Evolutionary conservation across 495 filamentous ascomycete genomes (phyloP), one percentile per base, ranked within the genome.

Genomic region (Tricharina praecox): DNA sequence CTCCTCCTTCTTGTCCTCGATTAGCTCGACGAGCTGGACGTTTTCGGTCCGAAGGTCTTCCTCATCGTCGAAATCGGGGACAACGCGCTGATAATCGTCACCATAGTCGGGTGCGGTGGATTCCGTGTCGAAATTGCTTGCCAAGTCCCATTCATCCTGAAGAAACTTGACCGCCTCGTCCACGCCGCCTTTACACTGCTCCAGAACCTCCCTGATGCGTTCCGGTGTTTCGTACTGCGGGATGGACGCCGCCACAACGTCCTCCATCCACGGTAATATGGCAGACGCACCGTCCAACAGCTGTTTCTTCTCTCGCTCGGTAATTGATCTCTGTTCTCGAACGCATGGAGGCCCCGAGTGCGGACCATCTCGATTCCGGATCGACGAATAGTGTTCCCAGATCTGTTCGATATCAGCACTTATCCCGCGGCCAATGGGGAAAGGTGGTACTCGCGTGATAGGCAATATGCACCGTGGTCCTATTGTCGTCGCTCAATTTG

Each of bases 381-480:
- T 73, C 0, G 81, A 83, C 2, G 78, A 81, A 59, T 81, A 86
- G 59, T 86, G 81, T 56, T 84, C 75, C 65, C 76, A 84, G 43
- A 59, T 63, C 74, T 77, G 57, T 40, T 41, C 40, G 4, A 32
- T 39, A n/a, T n/a, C n/a, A n/a, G n/a, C n/a, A n/a, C n/a, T n/a
- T n/a, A n/a, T n/a, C n/a, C n/a, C n/a, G n/a, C n/a, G n/a, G n/a
- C n/a, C n/a, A n/a, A n/a, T n/a, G n/a, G n/a, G n/a, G n/a, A n/a
- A n/a, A n/a, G n/a, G n/a, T n/a, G n/a, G n/a, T 45, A 24, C 24
- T 25, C 70, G 81, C 77, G 59, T 84, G 79, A 56, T 81, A 80
- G 11, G 79, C 80, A 63, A 86, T 77, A 58, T 83, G 72, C 23
- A 72, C 58, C 8, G 66, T 65, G 21, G 66, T 66, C 30, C 21